Percentiles rank a stretch among this genome's conserved stretches.
phyloP scores from a whole-genome alignment of 352 stramenopile genomes.

The Pythium myriotylum region DNA sequence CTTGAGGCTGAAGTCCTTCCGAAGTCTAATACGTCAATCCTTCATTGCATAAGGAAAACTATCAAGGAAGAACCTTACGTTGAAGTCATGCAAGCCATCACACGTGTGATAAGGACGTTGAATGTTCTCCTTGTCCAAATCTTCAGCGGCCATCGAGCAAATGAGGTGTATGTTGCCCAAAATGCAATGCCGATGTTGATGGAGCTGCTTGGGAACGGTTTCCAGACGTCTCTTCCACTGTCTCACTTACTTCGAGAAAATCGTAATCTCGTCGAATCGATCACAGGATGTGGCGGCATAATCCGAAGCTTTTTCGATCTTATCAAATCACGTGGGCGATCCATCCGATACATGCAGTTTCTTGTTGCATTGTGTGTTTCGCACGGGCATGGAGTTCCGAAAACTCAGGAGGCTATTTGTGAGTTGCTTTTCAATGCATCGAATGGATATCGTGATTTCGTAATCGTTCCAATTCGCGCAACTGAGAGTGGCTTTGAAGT shows the following conservation, averaged over 20 bases:
- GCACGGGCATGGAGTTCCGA: slow-evolving; percentile 55
- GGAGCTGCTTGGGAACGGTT: slow-evolving; percentile 72
- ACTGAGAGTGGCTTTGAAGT: slow-evolving; percentile 57
- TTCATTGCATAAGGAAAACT: no score
- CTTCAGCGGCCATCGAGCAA: slow-evolving; percentile 56
- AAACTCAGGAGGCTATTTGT: slow-evolving; percentile 77
- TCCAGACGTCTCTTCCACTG: slow-evolving; percentile 66
- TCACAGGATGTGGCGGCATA: slow-evolving; percentile 58
- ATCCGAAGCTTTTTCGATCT: slow-evolving; percentile 73
- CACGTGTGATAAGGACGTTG: slow-evolving; percentile 55
- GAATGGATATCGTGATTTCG: slow-evolving; percentile 57
- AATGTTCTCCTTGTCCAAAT: slow-evolving; percentile 68
- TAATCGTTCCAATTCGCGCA: slow-evolving; percentile 56
- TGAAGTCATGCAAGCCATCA: slow-evolving; percentile 51
- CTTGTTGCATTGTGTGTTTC: slow-evolving; percentile 69
- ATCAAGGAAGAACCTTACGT: background rate
- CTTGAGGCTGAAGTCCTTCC: no score
- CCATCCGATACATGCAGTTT: slow-evolving; percentile 78
- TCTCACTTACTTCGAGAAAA: slow-evolving; percentile 73
- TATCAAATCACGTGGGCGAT: slow-evolving; percentile 69
- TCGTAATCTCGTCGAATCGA: slow-evolving; percentile 73
- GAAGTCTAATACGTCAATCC: no score
- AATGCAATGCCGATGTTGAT: slow-evolving; percentile 64
- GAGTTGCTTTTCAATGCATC: slow-evolving; percentile 64
- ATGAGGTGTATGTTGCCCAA: slow-evolving; percentile 62